Evolutionary conservation across 1,284 basidiomycete genomes (phyloP), one percentile per base, ranked within the genome.

Genomic region (Malassezia nana): DNA sequence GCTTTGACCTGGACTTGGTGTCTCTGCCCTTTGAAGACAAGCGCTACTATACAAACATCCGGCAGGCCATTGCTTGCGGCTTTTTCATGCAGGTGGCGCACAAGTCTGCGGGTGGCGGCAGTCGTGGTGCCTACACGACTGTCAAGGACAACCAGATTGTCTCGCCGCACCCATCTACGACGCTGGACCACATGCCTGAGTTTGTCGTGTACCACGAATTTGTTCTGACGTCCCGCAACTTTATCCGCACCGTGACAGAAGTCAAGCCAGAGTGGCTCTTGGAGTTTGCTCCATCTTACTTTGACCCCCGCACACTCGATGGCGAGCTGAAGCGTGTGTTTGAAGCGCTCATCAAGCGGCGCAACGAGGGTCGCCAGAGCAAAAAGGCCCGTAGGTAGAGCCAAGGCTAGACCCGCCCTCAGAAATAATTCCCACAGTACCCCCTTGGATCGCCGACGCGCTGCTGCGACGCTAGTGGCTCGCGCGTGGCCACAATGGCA

Each of bases 71-170:
- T 40, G 85, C 88, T 0, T 87, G 85, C 69, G 92, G 91, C 22
- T 98, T 89, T 80, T 99, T 98, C 78, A 95, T 95, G 92, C 92
- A 96, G 74, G 84, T 92, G 7, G 92, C 91, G 5, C 89, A 95
- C 76, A 89, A 88, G 74, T 59, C 63, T 4, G 35, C 42, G 6
- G 53, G 53, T 12, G 61, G 61, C n/a, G 65, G 66, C 39, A 64
- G 58, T 50, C 63, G 64, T 39, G 64, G 64, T 31, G 50, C 57
- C 3, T 71, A 67, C 74, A 70, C 84, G 61, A 96, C 90, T 0
- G 83, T 94, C 60, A 96, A 95, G 77, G 90, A 96, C 74, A 89
- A 91, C 69, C 89, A 91, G 78, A 81, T 87, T 35, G 91, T 96
- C 6, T 79, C 79, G n/a, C 78, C 96, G n/a, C 92, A 99, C 74